These are phyloP conservation scores for Phytopythium boreale DNA, from an alignment of 352 stramenopile genomes.

Conservation along the genomic window DNA sequence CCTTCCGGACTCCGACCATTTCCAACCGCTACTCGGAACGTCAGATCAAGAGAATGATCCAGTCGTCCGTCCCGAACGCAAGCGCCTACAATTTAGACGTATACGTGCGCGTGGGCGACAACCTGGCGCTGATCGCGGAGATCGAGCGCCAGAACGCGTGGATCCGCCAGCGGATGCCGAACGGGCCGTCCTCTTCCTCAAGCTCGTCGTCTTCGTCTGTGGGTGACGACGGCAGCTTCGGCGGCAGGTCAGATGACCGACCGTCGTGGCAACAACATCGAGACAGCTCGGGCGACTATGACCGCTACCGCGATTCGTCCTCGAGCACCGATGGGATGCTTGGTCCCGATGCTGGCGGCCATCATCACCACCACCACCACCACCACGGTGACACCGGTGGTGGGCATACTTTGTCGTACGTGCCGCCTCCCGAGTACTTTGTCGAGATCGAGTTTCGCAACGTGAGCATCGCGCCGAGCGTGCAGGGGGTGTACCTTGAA, in stretches of 20 bases:
- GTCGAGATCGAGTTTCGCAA: conserved; percentile 35
- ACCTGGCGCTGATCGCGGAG: conserved; percentile 24
- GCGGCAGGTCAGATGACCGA: background rate
- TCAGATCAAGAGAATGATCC: conserved; percentile 16
- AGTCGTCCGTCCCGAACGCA: conserved; percentile 16
- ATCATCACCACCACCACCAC: background rate
- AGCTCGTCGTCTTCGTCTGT: background rate
- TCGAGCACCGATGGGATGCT: background rate
- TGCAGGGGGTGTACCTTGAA: conserved; percentile 8
- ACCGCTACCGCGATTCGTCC: background rate
- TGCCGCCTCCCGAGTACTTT: conserved; percentile 21
- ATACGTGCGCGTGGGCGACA: conserved; percentile 30
- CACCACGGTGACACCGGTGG: background rate
- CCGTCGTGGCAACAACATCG: background rate
- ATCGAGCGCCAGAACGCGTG: conserved; percentile 23
- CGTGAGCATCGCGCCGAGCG: conserved; percentile 23
- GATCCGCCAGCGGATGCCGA: conserved; percentile 9
- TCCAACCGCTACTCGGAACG: conserved; percentile 9
- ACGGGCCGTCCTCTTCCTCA: background rate
- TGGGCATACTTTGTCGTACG: conserved; percentile 11
- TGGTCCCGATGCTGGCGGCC: background rate
- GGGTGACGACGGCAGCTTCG: conserved; percentile 2
- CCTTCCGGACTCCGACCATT: conserved; percentile 24
- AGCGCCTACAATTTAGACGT: conserved; percentile 25
- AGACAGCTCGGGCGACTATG: background rate